These are phyloP conservation scores for Pontederia paniculata DNA, from an alignment of 176 grass and related monocot species.

Conservation along the genomic window DNA sequence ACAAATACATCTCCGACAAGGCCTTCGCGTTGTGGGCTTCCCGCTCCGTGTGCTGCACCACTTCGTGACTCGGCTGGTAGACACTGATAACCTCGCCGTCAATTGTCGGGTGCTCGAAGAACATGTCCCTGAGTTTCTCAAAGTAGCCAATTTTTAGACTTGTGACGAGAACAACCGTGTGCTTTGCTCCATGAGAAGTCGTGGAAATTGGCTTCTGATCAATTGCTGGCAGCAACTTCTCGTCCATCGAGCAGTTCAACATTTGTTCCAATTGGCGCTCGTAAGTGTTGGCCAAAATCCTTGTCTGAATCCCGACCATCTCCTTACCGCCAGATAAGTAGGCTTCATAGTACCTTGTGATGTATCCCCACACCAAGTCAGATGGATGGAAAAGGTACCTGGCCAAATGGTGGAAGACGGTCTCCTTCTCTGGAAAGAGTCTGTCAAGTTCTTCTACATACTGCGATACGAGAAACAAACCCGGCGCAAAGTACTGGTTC, in stretches of 20 bases:
- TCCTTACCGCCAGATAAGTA: background rate
- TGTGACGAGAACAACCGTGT: background rate
- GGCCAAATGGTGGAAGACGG: slow-evolving; percentile 7
- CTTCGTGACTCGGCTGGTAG: slow-evolving; percentile 16
- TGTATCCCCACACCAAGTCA: slow-evolving; percentile 12
- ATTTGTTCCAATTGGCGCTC: background rate
- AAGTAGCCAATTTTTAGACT: background rate
- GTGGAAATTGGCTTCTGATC: background rate
- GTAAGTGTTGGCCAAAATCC: background rate
- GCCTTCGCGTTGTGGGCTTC: slow-evolving; percentile 9
- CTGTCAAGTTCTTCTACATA: background rate
- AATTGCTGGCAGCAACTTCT: background rate
- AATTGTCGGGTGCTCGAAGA: background rate
- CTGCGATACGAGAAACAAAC: slow-evolving; percentile 2
- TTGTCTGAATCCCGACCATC: background rate
- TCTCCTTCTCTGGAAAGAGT: slow-evolving; percentile 4
- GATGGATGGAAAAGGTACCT: too few species aligned
- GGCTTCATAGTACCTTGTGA: slow-evolving; percentile 8
- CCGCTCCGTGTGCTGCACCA: background rate
- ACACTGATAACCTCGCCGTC: slow-evolving; percentile 6
- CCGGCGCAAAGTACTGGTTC: too few species aligned
- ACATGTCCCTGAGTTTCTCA: slow-evolving; percentile 10
- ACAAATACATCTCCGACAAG: too few species aligned
- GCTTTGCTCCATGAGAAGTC: background rate
- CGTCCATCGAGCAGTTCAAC: background rate